Base-by-base conservation (phyloP, 179 eudicot genomes). In the Patellifolia procumbens region DNA sequence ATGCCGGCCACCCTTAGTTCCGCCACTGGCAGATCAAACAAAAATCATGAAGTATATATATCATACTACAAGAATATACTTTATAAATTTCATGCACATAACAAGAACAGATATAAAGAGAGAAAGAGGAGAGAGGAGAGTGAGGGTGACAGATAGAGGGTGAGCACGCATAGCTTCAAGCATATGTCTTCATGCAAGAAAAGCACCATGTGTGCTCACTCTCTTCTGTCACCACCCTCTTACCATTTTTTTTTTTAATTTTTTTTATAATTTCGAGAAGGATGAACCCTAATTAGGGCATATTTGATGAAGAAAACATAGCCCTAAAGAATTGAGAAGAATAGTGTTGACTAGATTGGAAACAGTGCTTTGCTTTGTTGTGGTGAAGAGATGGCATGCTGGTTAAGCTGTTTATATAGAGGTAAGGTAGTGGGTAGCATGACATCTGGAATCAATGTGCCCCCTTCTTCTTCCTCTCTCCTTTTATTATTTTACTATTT, bases 211-310 rank as follows among this genome's bases (percentile, higher is more conserved):
- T 74, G 92, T 90, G 94, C 94, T 88, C 94, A 90, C 94, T 90
- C 94, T 90, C 92, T 90, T 90, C 92, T 90, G 94, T 90, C 94
- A 88, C 91, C 92, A 53, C 87, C 88, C 84, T 78, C 69, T 84
- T 84, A 76, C 77, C 83, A 78, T 46, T 32, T 6, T 7, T 60
- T 24, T 5, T 28, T 49, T 64, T 51, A 12, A 32, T 26, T 19
- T 52, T 43, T 4, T n/a, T n/a, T 29, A 2, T 35, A 10, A 26
- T n/a, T 45, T 43, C 39, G 26, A 20, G 42, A 9, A 22, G 1
- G 8, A 2, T 12, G 9, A 68, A 68, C 59, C 67, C 74, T 56
- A 69, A 61, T 28, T 77, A 77, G 75, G 75, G 70, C 67, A 56
- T 46, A 26, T 0, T 28, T 8, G 31, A 12, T 31, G 46, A n/a